These are phyloP conservation scores for Amaranthus cruentus DNA, from an alignment of 148 eudicot genomes.

Conservation along the genomic window DNA sequence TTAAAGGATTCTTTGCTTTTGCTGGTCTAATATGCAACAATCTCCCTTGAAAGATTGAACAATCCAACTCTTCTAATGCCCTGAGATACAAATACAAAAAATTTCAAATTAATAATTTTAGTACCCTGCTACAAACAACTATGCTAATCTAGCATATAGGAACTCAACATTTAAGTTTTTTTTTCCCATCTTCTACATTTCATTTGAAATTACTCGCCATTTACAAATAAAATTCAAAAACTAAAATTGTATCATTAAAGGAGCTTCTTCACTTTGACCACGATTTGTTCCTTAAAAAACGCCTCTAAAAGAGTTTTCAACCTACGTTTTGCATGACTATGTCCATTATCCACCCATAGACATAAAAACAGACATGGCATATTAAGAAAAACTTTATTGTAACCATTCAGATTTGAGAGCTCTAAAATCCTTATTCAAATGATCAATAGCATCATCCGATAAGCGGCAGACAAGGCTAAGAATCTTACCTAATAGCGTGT, in stretches of 20 bases:
- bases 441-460: background rate
- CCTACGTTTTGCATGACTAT: no score
- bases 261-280: background rate
- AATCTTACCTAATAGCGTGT: slow-evolving; percentile 70
- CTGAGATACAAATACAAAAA: slow-evolving; percentile 28
- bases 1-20: slow-evolving; percentile 43
- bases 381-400: background rate
- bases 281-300: background rate
- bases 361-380: background rate
- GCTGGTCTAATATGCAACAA: slow-evolving; percentile 79
- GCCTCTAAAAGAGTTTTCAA: background rate
- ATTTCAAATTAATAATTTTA: background rate
- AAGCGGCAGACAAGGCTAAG: background rate
- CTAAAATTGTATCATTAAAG: background rate
- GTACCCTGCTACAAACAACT: background rate
- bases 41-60: slow-evolving; percentile 84
- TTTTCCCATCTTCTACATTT: background rate
- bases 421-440: background rate
- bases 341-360: no score
- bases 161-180: background rate
- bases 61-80: slow-evolving; percentile 76
- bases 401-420: background rate
- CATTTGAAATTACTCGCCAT: no score
- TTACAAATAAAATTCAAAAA: no score
- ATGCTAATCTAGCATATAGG: background rate